Percentiles rank a stretch among this genome's conserved stretches.
These are phyloP conservation scores for Ensete ventricosum DNA, from an alignment of 176 grass and related monocot genomes.

Conservation along the genomic window DNA sequence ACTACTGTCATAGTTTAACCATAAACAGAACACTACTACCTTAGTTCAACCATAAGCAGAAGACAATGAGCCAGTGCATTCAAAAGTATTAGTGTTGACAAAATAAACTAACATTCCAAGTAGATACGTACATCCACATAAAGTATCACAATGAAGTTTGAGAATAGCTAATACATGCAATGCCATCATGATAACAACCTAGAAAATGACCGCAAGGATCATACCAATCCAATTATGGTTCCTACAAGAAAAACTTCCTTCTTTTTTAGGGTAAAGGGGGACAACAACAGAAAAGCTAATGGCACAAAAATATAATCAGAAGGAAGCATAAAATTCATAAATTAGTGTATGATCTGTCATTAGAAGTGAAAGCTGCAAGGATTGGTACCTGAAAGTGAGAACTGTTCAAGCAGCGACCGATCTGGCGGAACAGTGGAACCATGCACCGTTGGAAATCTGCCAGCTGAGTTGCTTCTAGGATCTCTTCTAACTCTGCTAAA, in stretches of 20 bases:
- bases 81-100: background rate
- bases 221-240: background rate
- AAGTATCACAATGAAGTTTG: background rate
- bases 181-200: background rate
- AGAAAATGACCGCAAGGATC: background rate
- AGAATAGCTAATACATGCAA: background rate
- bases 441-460: constrained; percentile 25
- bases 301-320: too few relatives aligned
- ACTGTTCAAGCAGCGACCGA: constrained; percentile 18
- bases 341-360: background rate
- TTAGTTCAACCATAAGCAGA: too few relatives aligned
- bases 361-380: background rate
- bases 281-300: too few relatives aligned
- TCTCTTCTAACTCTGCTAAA: constrained; percentile 26
- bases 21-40: too few relatives aligned
- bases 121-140: background rate
- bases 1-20: background rate
- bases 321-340: too few relatives aligned
- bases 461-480: constrained; percentile 21
- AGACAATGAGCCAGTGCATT: too few relatives aligned
- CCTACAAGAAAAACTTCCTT: background rate
- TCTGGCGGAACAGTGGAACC: constrained; percentile 23
- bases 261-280: too few relatives aligned
- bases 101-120: background rate
- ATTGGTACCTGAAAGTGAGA: constrained; percentile 23